phyloP scores from a whole-genome alignment of 306 rosid genomes.

The Nissolia schottii region DNA sequence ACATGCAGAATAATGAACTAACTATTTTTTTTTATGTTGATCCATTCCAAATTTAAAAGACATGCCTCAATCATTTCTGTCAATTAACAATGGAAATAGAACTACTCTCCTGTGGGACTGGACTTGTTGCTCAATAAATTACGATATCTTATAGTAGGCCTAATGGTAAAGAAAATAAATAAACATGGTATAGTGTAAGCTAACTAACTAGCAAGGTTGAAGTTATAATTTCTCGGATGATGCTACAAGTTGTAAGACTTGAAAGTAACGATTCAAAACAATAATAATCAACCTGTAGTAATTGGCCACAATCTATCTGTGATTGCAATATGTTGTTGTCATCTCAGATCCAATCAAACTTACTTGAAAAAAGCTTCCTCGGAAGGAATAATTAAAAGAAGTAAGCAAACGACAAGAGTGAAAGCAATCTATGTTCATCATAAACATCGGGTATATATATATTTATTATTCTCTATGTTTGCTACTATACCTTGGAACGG shows the following conservation, averaged over 20 bases:
- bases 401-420: neutral
- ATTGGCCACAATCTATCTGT: constrained; percentile 3
- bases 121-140: neutral
- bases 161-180: neutral
- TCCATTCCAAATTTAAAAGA: neutral
- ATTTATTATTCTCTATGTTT: neutral
- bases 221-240: neutral
- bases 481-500: constrained; percentile 32
- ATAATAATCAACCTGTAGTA: constrained; percentile 3
- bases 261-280: neutral
- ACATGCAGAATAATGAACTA: neutral
- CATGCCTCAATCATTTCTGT: neutral
- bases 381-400: neutral
- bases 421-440: neutral
- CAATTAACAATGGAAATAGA: neutral
- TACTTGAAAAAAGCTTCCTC: constrained; percentile 14
- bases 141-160: neutral
- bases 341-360: constrained; percentile 21
- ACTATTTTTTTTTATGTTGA: neutral
- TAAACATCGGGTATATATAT: neutral
- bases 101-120: neutral
- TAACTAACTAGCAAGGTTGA: neutral
- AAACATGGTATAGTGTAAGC: neutral
- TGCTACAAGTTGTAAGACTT: neutral
- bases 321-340: neutral